Evolutionary conservation across 2,329 filamentous ascomycete species (phyloP).

Genomic region (Talaromyces sp.): DNA sequence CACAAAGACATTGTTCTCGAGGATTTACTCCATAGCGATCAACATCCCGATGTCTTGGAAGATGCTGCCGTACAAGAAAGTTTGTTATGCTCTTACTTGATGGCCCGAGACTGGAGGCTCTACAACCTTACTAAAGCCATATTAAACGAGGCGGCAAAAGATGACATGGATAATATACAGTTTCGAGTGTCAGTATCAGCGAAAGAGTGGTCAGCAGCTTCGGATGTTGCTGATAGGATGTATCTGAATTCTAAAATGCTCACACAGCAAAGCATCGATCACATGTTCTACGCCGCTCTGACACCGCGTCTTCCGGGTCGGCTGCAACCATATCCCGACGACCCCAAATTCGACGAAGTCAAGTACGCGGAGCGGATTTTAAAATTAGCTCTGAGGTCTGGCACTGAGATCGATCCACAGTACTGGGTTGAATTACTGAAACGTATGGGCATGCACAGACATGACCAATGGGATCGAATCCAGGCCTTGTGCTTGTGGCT

Average conservation of each 20-base stretch:
- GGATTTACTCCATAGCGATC: constrained; percentile 55
- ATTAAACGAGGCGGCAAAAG: constrained; percentile 40
- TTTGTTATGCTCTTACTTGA: constrained; percentile 52
- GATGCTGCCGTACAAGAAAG: constrained; percentile 53
- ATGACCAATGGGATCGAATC: constrained; percentile 53
- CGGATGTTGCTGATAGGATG: constrained; percentile 49
- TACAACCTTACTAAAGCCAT: constrained; percentile 56
- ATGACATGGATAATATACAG: constrained; percentile 36
- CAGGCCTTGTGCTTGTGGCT: constrained; percentile 53
- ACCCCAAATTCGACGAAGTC: constrained; percentile 37
- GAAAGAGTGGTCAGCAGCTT: constrained; percentile 30
- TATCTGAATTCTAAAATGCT: constrained; percentile 42
- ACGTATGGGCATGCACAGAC: constrained; percentile 55
- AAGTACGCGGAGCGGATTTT: constrained; percentile 47
- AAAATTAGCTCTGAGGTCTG: constrained; percentile 46
- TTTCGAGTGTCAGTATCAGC: constrained; percentile 38
- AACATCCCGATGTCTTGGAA: constrained; percentile 62
- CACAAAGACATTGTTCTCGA: constrained; percentile 53
- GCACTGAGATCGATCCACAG: constrained; percentile 36
- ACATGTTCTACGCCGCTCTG: constrained; percentile 39
- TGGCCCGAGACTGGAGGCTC: constrained; percentile 48
- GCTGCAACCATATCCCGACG: constrained; percentile 25
- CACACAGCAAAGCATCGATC: constrained; percentile 42
- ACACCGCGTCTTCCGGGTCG: constrained; percentile 29
- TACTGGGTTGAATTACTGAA: constrained; percentile 58